Base-by-base conservation (phyloP, 495 filamentous ascomycete species). In the Pseudomonodictys pantanalensis region DNA sequence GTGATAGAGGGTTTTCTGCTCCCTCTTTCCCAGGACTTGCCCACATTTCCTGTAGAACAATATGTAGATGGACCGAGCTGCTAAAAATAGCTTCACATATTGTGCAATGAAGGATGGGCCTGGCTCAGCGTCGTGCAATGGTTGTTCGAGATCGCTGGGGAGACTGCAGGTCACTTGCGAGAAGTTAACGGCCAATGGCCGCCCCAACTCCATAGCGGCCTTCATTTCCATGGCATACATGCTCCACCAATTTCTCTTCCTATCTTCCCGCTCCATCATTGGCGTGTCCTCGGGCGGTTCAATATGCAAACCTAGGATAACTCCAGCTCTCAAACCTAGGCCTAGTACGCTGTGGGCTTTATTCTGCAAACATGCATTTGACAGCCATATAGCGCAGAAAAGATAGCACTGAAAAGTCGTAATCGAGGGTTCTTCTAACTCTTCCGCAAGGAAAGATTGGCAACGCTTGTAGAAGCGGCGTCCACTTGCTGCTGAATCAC, bases 381-480 rank as follows among this genome's bases (percentile, higher is more conserved):
- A 75, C 1, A 81, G 69, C 62, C 79, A 82, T 11, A 81, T 60
- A 4, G 71, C 65, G 22, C 66, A 76, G 6, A 77, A 62, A 12
- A 81, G 68, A 52, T 80, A 73, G 61, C 77, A 78, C 60, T 84
- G 81, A 17, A 84, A 60, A 0, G 79, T 81, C 17, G 72, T 68
- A 18, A 82, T 64, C 0, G 77, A 73, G 0, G 78, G 79, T 25
- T 72, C 77, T 60, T 85, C 79, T 9, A 77, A 67, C 46, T 83
- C 78, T 7, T 66, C 61, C 2, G 67, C 49, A 1, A 84, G 71
- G 0, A 83, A 58, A 7, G 66, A 65, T 53, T 82, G 77, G 43
- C 74, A 76, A 10, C 81, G 73, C 15, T 66, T 68, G 49, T 76
- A 78, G 52, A 76, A 70, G 70, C 71, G 76, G 20, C 73, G 72